Evolutionary conservation across 2,329 filamentous ascomycete genomes (phyloP).

Genomic region (Dothistroma septosporum): DNA sequence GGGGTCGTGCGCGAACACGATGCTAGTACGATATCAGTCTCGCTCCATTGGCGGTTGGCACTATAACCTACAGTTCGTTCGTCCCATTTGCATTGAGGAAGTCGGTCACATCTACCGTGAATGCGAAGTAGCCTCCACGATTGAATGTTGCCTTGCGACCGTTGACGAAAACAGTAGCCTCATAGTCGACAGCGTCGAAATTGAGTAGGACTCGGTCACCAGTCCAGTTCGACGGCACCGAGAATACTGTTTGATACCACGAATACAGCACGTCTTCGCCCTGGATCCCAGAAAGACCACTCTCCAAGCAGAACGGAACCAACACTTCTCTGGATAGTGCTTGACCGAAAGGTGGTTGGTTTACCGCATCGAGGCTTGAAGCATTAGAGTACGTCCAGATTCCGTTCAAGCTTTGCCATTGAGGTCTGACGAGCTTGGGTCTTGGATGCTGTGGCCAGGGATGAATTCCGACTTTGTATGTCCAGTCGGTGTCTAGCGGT

Average conservation of each 20-base stretch:
- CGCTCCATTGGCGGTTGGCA: constrained; percentile 14
- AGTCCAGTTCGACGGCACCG: constrained; percentile 48
- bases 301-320: constrained; percentile 53
- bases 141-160: constrained; percentile 53
- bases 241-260: constrained; percentile 48
- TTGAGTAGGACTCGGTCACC: constrained; percentile 48
- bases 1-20: constrained; percentile 64
- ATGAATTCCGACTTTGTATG: constrained; percentile 46
- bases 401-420: constrained; percentile 55
- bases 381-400: constrained; percentile 54
- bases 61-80: constrained; percentile 54
- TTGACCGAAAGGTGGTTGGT: constrained; percentile 44
- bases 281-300: constrained; percentile 48
- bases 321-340: constrained; percentile 44
- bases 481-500: constrained; percentile 49
- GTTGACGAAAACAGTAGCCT: constrained; percentile 55
- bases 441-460: constrained; percentile 56
- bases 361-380: constrained; percentile 36
- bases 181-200: constrained; percentile 62
- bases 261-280: constrained; percentile 27
- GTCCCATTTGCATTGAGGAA: constrained; percentile 60
- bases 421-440: constrained; percentile 50
- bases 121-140: constrained; percentile 57
- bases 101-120: constrained; percentile 55
- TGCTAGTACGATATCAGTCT: constrained; percentile 42